These are phyloP conservation scores for Debaryomyces sp. DNA, from an alignment of 1,139 yeast genomes.

Conservation along the genomic window DNA sequence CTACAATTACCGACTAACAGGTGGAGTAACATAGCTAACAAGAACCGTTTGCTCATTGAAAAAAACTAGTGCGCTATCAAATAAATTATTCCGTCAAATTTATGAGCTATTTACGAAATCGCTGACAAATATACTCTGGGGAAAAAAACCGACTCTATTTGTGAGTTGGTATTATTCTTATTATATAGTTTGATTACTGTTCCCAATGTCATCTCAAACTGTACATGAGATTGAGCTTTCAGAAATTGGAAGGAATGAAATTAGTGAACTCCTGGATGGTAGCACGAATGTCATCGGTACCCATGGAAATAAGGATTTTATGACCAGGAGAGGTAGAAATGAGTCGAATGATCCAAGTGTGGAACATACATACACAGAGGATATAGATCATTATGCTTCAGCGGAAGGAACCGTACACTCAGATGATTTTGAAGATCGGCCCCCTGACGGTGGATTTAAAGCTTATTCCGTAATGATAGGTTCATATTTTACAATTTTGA, in stretches of 20 bases:
- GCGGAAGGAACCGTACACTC: not conserved
- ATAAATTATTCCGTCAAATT: too few species aligned
- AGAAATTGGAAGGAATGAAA: not conserved
- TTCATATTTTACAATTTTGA: constrained; percentile 58
- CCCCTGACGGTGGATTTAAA: constrained; percentile 64
- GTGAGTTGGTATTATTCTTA: too few species aligned
- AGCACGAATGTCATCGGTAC: not conserved
- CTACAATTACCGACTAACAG: not conserved
- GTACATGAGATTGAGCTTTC: not conserved
- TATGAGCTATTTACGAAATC: too few species aligned
- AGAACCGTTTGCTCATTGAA: not conserved
- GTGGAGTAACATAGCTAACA: not conserved
- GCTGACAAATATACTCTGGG: too few species aligned
- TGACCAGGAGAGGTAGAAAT: not conserved
- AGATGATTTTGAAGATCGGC: not conserved
- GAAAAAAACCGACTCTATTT: too few species aligned
- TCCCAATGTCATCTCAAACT: not conserved
- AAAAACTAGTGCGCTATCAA: not conserved
- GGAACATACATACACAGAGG: not conserved
- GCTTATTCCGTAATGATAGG: constrained; percentile 69
- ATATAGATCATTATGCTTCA: not conserved
- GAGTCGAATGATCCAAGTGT: not conserved
- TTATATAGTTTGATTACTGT: not conserved
- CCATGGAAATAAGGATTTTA: not conserved
- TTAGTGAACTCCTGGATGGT: not conserved